Evolutionary conservation across 2,329 filamentous ascomycete genomes (phyloP), one percentile per base, ranked within the genome.

Genomic region (Cladosporium colombiae): DNA sequence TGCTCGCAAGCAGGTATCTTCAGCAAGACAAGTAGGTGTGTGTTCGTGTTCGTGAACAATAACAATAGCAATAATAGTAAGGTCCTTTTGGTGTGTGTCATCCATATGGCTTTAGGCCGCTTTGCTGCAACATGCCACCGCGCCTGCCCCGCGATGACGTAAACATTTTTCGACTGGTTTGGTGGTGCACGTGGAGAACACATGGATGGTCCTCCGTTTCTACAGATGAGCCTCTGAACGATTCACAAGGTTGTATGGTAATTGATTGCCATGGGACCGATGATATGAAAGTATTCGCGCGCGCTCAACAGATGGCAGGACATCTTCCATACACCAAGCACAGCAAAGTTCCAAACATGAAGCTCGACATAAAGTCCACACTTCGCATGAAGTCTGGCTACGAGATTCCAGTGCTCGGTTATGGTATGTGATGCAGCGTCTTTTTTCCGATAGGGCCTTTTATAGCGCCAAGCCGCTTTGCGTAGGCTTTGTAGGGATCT

Each of bases 391-490:
- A 84, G 62, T 88, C 86, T 18, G 86, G 87, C 49, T 82, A 87
- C 74, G 83, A 87, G 21, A 88, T 89, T 50, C 87, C 87, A 10
- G 70, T 83, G 8, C 77, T 89, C 1, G 87, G 86, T 35, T 88
- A 83, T 73, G 86, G 86, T 86, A 74, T 74, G 82, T 76, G n/a
- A 59, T 40, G 31, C 27, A 31, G 16, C 46, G 16, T 44, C 1
- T 56, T 18, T 5, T n/a, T 55, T 5, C 23, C 11, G 27, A 4
- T 1, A 16, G 11, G 10, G 7, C 5, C 16, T 52, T n/a, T 23
- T 5, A 4, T 5, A 16, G 13, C n/a, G 3, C 0, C 1, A n/a
- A 21, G 8, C 1, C 10, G n/a, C 8, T 46, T 21, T 13, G 18
- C n/a, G 18, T 21, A 21, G 10, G n/a, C n/a, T 46, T 46, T 6